Evolutionary conservation across 345 rosid species (phyloP).

Genomic region (Gossypium rotundifolium): DNA sequence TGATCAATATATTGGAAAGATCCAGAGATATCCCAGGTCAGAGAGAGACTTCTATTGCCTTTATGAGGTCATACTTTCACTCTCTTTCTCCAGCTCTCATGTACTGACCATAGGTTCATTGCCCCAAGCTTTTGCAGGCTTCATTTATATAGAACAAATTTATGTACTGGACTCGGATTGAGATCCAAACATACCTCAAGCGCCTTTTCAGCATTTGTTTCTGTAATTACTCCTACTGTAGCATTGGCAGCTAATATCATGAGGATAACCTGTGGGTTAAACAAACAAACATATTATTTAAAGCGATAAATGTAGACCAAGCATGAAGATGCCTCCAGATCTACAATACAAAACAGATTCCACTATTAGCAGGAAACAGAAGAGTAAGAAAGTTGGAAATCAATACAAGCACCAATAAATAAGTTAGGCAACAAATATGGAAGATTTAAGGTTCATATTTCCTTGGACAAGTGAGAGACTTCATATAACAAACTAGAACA

Average conservation of each 20-base stretch:
- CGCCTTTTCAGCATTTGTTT: constrained; percentile 98
- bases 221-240: constrained; percentile 95
- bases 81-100: background rate
- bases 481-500: background rate
- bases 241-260: constrained; percentile 99
- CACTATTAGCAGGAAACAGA: background rate
- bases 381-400: background rate
- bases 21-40: background rate
- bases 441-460: background rate
- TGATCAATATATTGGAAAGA: background rate
- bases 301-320: constrained; percentile 10
- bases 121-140: constrained; percentile 7
- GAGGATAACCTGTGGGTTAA: constrained; percentile 63
- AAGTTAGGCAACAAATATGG: background rate
- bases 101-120: background rate
- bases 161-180: background rate
- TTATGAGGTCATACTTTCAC: background rate
- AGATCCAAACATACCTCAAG: constrained; percentile 62
- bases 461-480: background rate
- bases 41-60: background rate
- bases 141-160: background rate
- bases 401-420: background rate
- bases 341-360: background rate
- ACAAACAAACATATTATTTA: constrained; percentile 12
- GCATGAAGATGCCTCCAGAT: background rate